Evolutionary conservation across 2,329 filamentous ascomycete species (phyloP).

Genomic region (Cladobotryum mycophilum): DNA sequence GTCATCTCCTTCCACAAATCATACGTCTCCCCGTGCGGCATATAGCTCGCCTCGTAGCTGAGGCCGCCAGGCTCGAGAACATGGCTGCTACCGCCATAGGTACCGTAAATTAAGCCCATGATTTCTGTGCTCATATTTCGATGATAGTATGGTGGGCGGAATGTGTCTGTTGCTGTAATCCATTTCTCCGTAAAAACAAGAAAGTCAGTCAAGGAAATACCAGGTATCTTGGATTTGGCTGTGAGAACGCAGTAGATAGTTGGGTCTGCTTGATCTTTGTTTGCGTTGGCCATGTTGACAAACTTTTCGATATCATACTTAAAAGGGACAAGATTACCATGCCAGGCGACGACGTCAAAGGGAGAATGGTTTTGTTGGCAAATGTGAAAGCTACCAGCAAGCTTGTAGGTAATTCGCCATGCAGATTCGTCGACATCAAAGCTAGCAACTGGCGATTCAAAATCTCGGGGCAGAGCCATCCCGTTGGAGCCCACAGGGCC

Average conservation of each 20-base stretch:
- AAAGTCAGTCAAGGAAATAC: slow-evolving; percentile 37
- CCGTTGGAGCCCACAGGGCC: too few species aligned
- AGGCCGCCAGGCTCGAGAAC: too few species aligned
- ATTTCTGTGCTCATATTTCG: slow-evolving; percentile 44
- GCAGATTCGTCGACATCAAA: too few species aligned
- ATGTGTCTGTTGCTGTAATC: slow-evolving; percentile 56
- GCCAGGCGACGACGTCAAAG: slow-evolving; percentile 68
- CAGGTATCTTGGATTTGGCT: slow-evolving; percentile 23
- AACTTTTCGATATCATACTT: slow-evolving; percentile 52
- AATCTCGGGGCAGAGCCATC: too few species aligned
- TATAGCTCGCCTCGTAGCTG: too few species aligned
- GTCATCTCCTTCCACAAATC: too few species aligned
- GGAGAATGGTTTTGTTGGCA: slow-evolving; percentile 59
- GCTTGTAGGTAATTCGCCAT: too few species aligned
- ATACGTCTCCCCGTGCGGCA: too few species aligned
- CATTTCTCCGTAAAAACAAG: slow-evolving; percentile 62
- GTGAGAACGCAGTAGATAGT: slow-evolving; percentile 61
- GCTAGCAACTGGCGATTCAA: too few species aligned
- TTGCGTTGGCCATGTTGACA: slow-evolving; percentile 52
- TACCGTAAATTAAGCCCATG: too few species aligned
- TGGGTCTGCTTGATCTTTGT: slow-evolving; percentile 60
- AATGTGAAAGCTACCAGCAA: slow-evolving; percentile 21
- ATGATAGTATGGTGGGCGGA: slow-evolving; percentile 61
- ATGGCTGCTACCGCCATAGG: too few species aligned
- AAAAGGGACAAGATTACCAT: slow-evolving; percentile 59